Evolutionary conservation across 2,329 filamentous ascomycete species (phyloP).

Genomic region (Colletotrichum sp.): DNA sequence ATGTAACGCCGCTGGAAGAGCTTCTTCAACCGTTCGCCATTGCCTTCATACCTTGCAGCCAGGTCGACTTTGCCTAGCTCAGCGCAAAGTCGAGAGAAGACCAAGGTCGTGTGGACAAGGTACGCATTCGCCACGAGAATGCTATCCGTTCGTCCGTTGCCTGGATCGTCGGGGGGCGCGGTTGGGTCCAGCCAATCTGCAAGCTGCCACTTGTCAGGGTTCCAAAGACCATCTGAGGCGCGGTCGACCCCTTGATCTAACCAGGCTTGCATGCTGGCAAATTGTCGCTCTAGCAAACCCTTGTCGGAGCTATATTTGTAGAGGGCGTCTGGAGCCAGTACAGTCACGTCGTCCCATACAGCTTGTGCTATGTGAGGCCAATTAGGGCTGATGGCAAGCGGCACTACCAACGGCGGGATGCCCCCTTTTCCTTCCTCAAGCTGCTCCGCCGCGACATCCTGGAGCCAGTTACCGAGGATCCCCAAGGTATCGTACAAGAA

Average conservation of each 20-base stretch:
- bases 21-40: not conserved
- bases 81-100: not conserved
- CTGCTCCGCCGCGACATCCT: slow-evolving; percentile 13
- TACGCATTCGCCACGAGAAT: slow-evolving; percentile 10
- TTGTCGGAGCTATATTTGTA: slow-evolving; percentile 14
- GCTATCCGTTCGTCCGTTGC: slow-evolving; percentile 2
- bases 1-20: slow-evolving; percentile 13
- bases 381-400: slow-evolving; percentile 26
- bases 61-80: not conserved
- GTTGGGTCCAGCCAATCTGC: slow-evolving; percentile 16
- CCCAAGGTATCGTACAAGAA: slow-evolving; percentile 14
- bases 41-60: not conserved
- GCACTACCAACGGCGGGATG: slow-evolving; percentile 35
- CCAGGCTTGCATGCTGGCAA: slow-evolving; percentile 11
- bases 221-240: slow-evolving; percentile 13
- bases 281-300: not conserved
- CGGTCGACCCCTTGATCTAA: slow-evolving; percentile 9
- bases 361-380: slow-evolving; percentile 20
- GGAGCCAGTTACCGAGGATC: slow-evolving; percentile 9
- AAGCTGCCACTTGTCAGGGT: slow-evolving; percentile 10
- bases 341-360: slow-evolving; percentile 13
- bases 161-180: slow-evolving; percentile 12
- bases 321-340: not conserved
- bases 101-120: slow-evolving; percentile 1
- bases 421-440: slow-evolving; percentile 33